Conservation (phyloP, 495 filamentous ascomycete species). For the Neurospora africana region DNA sequence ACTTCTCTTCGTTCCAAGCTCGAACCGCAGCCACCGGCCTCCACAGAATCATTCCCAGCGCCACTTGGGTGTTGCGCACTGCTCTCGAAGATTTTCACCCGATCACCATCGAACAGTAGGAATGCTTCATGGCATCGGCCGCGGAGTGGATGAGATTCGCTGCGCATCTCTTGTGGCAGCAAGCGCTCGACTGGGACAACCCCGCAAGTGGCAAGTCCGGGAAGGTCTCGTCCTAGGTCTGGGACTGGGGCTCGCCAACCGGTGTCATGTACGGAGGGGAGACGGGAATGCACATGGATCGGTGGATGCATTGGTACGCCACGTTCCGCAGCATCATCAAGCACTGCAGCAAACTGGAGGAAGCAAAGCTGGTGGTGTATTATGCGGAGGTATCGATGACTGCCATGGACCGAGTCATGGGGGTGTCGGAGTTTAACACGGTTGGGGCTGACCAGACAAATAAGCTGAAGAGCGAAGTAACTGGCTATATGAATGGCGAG, state of each 20-base stretch:
- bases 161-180: not conserved
- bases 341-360: not conserved
- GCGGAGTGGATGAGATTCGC: not conserved
- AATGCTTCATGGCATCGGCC: not conserved
- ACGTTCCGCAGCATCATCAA: not conserved
- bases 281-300: not conserved
- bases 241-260: not conserved
- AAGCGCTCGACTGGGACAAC: not conserved
- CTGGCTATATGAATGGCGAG: not conserved
- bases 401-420: not conserved
- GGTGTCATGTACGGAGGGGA: not conserved
- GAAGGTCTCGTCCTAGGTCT: not conserved
- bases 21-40: not conserved
- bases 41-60: not conserved
- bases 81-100: constrained; percentile 2
- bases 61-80: not conserved
- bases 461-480: not conserved
- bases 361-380: not conserved
- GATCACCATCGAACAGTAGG: not conserved
- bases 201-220: not conserved
- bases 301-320: not conserved
- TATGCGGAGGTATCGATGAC: not conserved
- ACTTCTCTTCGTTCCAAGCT: not conserved
- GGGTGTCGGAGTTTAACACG: not conserved
- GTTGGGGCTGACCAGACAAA: not conserved